Evolutionary conservation across 306 rosid species (phyloP), one percentile per base, ranked within the genome.

Genomic region (Morella rubra): DNA sequence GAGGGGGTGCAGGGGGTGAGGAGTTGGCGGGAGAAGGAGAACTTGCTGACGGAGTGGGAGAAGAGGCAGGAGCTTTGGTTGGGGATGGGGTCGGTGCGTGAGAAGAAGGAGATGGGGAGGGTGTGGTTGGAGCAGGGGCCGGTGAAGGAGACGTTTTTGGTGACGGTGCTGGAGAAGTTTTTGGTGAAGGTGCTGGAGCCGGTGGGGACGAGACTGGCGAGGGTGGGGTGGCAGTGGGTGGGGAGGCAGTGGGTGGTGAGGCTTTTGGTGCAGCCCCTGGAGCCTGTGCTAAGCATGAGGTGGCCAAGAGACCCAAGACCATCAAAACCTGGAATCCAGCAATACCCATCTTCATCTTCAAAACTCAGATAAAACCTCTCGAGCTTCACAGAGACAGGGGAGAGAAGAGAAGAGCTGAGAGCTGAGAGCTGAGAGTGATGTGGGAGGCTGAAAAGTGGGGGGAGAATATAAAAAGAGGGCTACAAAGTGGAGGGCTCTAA

Each of bases 221-320:
- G 20, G 77, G 74, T 12, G 58, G 20, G 19, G 59, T 15, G 59
- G 86, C 81, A 0, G 82, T 58, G 0, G 86, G 86, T 10, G 85
- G 77, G 4, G 77, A 62, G 3, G 81, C 50, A 0, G 84, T 50
- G 32, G 90, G 92, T 19, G 89, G 73, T 56, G 87, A 5, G 65
- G 51, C 81, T 20, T 78, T 12, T 11, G 97, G 96, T 47, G 98
- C 77, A 0, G 72, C 67, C 0, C 78, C 53, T 0, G 98, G 98
- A 32, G 97, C 87, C 66, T 95, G 98, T 1, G 97, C 98, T 44
- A 90, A 24, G 82, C 85, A 88, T 0, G 96, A 83, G 5, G 91
- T 71, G 66, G 91, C 97, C 68, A 95, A 77, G 8, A 92, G 87
- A 12, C 86, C 89, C 1, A 90, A 79, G 61, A 95, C 40, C 50